A percentile compares a stretch with the other conserved stretches of the same genome.
Conservation (phyloP, 2,329 filamentous ascomycete species). For the Mariannaea sp. region DNA sequence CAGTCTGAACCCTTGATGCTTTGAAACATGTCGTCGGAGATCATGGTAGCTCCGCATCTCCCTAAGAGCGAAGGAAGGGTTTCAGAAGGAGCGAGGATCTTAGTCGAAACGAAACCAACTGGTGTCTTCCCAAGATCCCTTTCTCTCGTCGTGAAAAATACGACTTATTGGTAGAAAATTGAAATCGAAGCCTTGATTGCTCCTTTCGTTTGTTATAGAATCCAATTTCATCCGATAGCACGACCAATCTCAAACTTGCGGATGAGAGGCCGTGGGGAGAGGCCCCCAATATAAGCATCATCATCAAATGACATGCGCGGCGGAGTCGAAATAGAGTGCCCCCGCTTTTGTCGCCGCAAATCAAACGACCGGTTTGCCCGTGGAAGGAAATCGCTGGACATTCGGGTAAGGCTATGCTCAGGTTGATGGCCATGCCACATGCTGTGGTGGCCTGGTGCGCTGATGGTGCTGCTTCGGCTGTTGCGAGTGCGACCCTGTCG, state of each 20-base stretch:
- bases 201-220: background rate
- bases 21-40: conserved; percentile 25
- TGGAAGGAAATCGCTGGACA: conserved; percentile 41
- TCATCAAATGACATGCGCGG: conserved; percentile 53
- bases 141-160: conserved; percentile 5
- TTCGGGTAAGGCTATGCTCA: conserved; percentile 40
- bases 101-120: conserved; percentile 36
- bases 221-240: conserved; percentile 55
- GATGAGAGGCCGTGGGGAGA: conserved; percentile 56
- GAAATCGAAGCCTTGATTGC: conserved; percentile 13
- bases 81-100: conserved; percentile 10
- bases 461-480: conserved; percentile 51
- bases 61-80: conserved; percentile 17
- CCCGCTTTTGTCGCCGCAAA: conserved; percentile 42
- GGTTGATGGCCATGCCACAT: conserved; percentile 46
- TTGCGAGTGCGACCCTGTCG: conserved; percentile 49
- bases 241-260: conserved; percentile 56
- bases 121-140: conserved; percentile 14
- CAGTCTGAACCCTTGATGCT: conserved; percentile 15
- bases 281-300: conserved; percentile 49
- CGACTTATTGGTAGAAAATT: conserved; percentile 12
- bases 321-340: conserved; percentile 46
- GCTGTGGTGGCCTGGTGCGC: conserved; percentile 49
- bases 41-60: conserved; percentile 29
- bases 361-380: conserved; percentile 32